Percentiles rank a stretch among this genome's conserved stretches.
Evolutionary conservation across 2,329 filamentous ascomycete species (phyloP).

Genomic region (Zalaria obscura): DNA sequence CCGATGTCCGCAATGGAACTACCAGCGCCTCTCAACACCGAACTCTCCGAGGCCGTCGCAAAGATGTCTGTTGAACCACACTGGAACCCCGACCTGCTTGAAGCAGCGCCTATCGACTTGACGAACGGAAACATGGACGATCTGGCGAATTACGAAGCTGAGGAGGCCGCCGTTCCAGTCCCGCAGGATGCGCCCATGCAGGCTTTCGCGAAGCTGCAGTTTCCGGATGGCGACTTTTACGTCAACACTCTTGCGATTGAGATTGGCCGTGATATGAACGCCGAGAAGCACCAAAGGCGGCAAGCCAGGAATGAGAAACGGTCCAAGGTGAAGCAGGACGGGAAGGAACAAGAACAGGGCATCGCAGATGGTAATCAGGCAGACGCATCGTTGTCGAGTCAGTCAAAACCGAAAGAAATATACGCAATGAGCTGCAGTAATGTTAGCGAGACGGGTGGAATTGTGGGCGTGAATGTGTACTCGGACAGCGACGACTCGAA

Average conservation of each 20-base stretch:
- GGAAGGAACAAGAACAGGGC: slow-evolving; percentile 6
- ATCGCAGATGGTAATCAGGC: background rate
- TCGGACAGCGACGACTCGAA: slow-evolving; percentile 6
- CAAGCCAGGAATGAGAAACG: slow-evolving; percentile 6
- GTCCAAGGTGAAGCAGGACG: slow-evolving; percentile 7
- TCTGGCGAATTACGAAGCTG: slow-evolving; percentile 7
- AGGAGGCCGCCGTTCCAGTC: slow-evolving; percentile 6
- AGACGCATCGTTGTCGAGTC: slow-evolving; percentile 2
- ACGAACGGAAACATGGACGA: slow-evolving; percentile 1
- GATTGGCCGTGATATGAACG: slow-evolving; percentile 55
- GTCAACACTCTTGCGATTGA: slow-evolving; percentile 63
- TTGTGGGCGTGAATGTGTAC: slow-evolving; percentile 10
- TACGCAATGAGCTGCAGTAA: slow-evolving; percentile 9
- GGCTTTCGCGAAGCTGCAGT: slow-evolving; percentile 54
- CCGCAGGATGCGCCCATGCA: slow-evolving; percentile 24
- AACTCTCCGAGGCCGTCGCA: slow-evolving; percentile 3
- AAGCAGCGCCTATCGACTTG: slow-evolving; percentile 1
- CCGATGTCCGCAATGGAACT: background rate
- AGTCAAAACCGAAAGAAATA: background rate
- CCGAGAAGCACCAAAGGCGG: slow-evolving; percentile 21
- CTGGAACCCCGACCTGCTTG: background rate
- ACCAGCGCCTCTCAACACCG: background rate
- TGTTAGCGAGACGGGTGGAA: slow-evolving; percentile 14
- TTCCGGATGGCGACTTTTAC: slow-evolving; percentile 63
- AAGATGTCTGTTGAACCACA: background rate